Base-by-base conservation (phyloP, 768 basidiomycete species). In the Stropharia rugosoannulata region DNA sequence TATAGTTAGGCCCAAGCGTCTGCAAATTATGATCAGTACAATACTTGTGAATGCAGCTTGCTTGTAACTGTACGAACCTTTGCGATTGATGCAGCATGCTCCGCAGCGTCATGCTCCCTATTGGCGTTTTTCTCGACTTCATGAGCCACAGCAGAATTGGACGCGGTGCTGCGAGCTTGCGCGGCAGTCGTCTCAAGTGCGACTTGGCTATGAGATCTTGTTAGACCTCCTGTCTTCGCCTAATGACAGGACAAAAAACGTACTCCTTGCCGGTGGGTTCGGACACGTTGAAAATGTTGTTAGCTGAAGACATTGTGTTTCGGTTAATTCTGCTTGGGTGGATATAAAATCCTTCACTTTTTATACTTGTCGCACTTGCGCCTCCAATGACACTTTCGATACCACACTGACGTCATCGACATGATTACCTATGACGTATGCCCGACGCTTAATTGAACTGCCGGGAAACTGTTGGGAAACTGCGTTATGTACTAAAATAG, bases 121-220 rank as follows among this genome's bases (percentile, higher is more conserved):
- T 75, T 70, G 0, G 79, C 82, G 55, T 82, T 82, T 49, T 65
- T 65, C 55, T 78, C 77, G 7, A 85, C 73, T 61, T 83, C 66
- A 11, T 67, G 15, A 11, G 54, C 45, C 19, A 35, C 16, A 2
- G 58, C 40, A 16, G 68, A 22, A 44, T 70, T 80, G 6, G 78
- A 74, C 2, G 84, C 82, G 39, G 83, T 68, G 2, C 75, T 70
- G 43, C 78, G 77, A 8, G 82, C 80, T 45, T 75, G 68, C 1
- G 79, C 81, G 9, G 83, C 85, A n/a, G 81, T 79, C 3, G 84
- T 85, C 61, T 80, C 76, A 53, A 71, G 67, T 59, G 74, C 68
- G 18, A 73, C 67, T 53, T 59, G 67, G 22, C 75, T 75, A 53
- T 32, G 13, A 32, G 25, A 22, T 19, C 5, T 16, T 49, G 15